A percentile compares a stretch with the other conserved stretches of the same genome.
phyloP scores from a whole-genome alignment of 257 asterid species.

The Solanum arcanum region DNA sequence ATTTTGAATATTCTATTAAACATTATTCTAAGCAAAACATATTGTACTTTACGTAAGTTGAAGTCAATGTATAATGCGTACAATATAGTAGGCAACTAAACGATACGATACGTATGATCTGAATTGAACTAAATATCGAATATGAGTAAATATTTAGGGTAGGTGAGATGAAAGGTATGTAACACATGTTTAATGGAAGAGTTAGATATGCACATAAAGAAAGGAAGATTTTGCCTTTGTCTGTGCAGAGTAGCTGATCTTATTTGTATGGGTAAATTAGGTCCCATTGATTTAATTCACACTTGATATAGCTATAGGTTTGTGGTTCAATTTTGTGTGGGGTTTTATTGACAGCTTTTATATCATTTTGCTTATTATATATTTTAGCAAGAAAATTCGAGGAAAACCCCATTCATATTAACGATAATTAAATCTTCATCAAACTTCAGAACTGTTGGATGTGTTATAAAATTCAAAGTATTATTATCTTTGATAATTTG shows the following conservation, averaged over 20 bases:
- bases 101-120: neutral
- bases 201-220: neutral
- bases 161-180: too few species aligned
- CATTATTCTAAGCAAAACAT: neutral
- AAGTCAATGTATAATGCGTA: neutral
- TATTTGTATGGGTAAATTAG: neutral
- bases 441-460: neutral
- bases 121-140: neutral
- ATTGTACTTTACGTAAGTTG: neutral
- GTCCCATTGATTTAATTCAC: neutral
- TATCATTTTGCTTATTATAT: neutral
- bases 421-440: neutral
- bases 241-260: neutral
- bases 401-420: neutral
- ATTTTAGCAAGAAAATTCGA: neutral
- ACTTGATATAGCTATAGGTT: neutral
- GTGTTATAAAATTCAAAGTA: too few species aligned
- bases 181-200: neutral
- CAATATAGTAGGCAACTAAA: neutral
- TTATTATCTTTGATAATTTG: neutral
- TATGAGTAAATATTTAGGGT: neutral
- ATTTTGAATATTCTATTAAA: neutral
- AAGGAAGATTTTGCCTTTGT: slow-evolving; percentile 1
- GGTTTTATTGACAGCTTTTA: slow-evolving; percentile 1
- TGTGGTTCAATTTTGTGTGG: neutral